phyloP scores from a whole-genome alignment of 106 monocot genomes.

The Phalaenopsis aphrodite region DNA sequence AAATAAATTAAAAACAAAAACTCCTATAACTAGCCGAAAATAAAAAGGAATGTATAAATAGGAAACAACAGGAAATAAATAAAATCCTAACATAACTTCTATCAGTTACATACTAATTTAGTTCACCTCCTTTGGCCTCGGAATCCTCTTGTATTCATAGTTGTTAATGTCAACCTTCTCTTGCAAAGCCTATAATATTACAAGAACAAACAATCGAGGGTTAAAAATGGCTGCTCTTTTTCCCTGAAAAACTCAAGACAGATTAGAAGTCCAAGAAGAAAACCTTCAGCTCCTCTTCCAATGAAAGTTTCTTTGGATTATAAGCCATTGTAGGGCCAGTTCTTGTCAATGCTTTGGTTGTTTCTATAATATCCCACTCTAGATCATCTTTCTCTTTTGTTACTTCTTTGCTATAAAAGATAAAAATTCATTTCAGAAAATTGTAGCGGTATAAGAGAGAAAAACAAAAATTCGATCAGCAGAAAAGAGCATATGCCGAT shows the following conservation, averaged over 20 bases:
- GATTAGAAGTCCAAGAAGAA: not conserved
- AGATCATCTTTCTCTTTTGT: slow-evolving; percentile 88
- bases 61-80: no score
- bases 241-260: not conserved
- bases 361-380: slow-evolving; percentile 84
- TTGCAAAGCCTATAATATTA: slow-evolving; percentile 49
- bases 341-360: slow-evolving; percentile 62
- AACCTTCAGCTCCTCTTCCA: slow-evolving; percentile 94
- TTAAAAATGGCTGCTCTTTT: not conserved
- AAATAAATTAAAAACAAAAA: no score
- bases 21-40: no score
- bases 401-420: slow-evolving; percentile 59
- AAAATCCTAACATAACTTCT: no score
- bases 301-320: slow-evolving; percentile 67
- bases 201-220: not conserved
- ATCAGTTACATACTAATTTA: not conserved
- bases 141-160: slow-evolving; percentile 72
- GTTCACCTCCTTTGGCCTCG: slow-evolving; percentile 43
- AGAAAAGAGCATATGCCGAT: not conserved
- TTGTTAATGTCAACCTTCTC: slow-evolving; percentile 76
- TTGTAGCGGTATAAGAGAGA: not conserved
- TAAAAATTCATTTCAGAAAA: not conserved
- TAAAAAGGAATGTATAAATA: no score
- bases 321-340: slow-evolving; percentile 69
- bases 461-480: not conserved